Evolutionary conservation across 2,329 filamentous ascomycete species (phyloP).

Genomic region (Stemphylium vesicarium): DNA sequence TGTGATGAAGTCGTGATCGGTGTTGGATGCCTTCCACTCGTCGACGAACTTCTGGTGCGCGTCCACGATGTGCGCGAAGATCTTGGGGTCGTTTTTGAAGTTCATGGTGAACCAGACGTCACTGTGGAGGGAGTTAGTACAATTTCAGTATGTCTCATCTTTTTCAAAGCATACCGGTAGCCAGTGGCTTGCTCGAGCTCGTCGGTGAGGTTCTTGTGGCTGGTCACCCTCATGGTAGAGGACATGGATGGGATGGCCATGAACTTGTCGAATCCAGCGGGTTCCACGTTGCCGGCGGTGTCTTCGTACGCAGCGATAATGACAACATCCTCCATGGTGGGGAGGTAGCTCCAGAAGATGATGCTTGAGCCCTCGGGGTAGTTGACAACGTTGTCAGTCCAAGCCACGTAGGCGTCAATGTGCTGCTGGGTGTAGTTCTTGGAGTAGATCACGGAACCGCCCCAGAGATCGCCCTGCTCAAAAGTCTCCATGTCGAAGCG

Average conservation of each 20-base stretch:
- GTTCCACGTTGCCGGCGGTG: conserved; percentile 23
- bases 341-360: conserved; percentile 33
- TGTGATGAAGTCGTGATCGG: conserved; percentile 29
- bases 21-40: conserved; percentile 17
- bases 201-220: conserved; percentile 31
- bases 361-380: conserved; percentile 31
- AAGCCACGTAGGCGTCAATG: conserved; percentile 27
- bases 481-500: conserved; percentile 27
- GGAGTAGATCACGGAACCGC: conserved; percentile 20
- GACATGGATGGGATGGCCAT: conserved; percentile 24
- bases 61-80: conserved; percentile 29
- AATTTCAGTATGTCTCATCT: too few relatives aligned
- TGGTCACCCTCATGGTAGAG: conserved; percentile 27
- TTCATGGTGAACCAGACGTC: conserved; percentile 35
- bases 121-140: conserved; percentile 12
- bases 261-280: conserved; percentile 27
- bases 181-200: conserved; percentile 33
- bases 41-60: conserved; percentile 27
- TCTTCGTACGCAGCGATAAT: conserved; percentile 32
- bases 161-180: conserved; percentile 22
- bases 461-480: conserved; percentile 33
- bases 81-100: conserved; percentile 26
- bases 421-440: conserved; percentile 23
- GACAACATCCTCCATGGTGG: conserved; percentile 20
- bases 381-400: conserved; percentile 32